Percentiles rank a stretch among this genome's conserved stretches.
Evolutionary conservation across 2,329 filamentous ascomycete genomes (phyloP).

Genomic region (Calonectria leucothoes): DNA sequence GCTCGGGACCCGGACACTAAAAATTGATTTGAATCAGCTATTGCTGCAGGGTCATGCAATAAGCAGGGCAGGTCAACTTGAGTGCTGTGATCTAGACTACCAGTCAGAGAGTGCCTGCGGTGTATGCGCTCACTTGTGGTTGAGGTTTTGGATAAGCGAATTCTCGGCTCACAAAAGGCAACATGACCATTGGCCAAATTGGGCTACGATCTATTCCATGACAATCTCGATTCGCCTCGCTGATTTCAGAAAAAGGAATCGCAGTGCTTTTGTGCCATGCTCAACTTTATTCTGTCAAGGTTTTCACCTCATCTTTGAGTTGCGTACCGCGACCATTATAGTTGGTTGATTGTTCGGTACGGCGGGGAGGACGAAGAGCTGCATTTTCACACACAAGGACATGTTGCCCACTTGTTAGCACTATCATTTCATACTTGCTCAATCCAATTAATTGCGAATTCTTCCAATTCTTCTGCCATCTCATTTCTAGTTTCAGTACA

Average conservation of each 20-base stretch:
- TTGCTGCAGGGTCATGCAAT: no score
- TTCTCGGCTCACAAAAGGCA: background rate
- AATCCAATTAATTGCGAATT: background rate
- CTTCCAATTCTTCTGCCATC: background rate
- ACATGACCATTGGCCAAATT: background rate
- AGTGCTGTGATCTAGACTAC: no score
- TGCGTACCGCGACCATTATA: background rate
- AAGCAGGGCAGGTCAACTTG: background rate
- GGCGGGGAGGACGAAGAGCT: fast-evolving
- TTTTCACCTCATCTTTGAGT: background rate
- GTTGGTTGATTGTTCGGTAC: background rate
- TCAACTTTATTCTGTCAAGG: background rate
- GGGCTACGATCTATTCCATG: background rate
- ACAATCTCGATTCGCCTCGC: background rate
- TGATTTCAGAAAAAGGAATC: background rate
- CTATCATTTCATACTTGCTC: background rate
- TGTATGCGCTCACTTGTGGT: no score
- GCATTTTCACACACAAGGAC: no score
- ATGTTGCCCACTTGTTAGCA: no score
- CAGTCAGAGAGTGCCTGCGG: no score
- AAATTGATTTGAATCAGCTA: background rate
- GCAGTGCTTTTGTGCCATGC: background rate
- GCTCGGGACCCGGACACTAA: background rate
- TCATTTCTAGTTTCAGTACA: background rate
- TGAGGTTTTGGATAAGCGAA: no score